Evolutionary conservation across 768 basidiomycete genomes (phyloP).

Genomic region (Termitomyces sp.): DNA sequence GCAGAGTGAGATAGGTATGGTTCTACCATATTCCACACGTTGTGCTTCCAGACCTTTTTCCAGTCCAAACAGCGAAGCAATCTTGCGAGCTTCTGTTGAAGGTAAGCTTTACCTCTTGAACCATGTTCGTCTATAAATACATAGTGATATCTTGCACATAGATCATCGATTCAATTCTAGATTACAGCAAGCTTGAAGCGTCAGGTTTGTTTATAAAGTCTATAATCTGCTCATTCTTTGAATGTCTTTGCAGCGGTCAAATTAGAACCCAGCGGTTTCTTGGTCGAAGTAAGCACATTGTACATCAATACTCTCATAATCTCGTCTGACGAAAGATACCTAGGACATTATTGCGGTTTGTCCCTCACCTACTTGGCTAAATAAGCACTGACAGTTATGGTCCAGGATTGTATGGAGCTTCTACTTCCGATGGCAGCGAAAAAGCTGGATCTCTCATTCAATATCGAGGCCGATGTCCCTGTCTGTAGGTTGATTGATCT

Average conservation of each 20-base stretch:
- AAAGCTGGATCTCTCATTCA: constrained; percentile 70
- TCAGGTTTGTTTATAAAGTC: constrained; percentile 39
- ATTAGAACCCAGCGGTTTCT: constrained; percentile 61
- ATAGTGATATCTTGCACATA: constrained; percentile 17
- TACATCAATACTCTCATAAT: background rate
- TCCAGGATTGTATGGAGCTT: constrained; percentile 73
- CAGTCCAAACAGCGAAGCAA: constrained; percentile 75
- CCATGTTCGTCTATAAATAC: background rate
- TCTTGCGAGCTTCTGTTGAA: constrained; percentile 73
- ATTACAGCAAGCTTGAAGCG: constrained; percentile 78
- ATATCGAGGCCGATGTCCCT: constrained; percentile 66
- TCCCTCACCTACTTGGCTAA: background rate
- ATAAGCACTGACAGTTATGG: constrained; percentile 2
- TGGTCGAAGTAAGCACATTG: constrained; percentile 48
- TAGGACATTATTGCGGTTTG: constrained; percentile 65
- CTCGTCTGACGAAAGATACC: background rate
- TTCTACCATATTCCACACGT: background rate
- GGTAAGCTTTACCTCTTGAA: constrained; percentile 27
- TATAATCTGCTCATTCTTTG: constrained; percentile 1
- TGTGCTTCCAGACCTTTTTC: background rate
- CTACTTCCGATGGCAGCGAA: constrained; percentile 71
- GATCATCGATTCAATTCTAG: constrained; percentile 79
- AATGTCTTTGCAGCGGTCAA: constrained; percentile 49
- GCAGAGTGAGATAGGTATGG: constrained; percentile 64
- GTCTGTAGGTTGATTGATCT: constrained; percentile 37